Conservation (phyloP, 257 asterid genomes). For the Ilex aquifolium region DNA sequence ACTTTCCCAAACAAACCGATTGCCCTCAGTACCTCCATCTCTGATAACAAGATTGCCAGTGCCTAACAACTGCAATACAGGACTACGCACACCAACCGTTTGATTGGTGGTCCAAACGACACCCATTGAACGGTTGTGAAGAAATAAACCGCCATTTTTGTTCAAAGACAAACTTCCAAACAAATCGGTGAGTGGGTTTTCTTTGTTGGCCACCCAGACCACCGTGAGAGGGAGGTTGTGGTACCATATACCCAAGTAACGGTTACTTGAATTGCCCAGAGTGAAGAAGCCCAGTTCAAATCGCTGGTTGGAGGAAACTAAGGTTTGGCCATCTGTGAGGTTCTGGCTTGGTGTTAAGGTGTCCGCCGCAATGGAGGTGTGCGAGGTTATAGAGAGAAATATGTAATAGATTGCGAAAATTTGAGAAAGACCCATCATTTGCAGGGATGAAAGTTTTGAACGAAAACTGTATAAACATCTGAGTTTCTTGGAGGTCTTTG, state of each 20-base stretch:
- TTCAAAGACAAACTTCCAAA: constrained; percentile 8
- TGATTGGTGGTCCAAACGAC: not conserved
- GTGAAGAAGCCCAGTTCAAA: constrained; percentile 30
- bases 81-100: not conserved
- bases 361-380: constrained; percentile 10
- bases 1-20: not conserved
- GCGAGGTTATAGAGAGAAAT: not conserved
- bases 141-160: constrained; percentile 12
- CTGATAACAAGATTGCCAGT: not conserved
- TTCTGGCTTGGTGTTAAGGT: constrained; percentile 18
- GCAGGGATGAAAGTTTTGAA: too few species aligned
- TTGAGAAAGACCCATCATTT: too few species aligned
- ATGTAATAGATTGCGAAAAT: not conserved
- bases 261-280: not conserved
- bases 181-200: constrained; percentile 1
- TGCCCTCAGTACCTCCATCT: not conserved
- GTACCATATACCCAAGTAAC: constrained; percentile 24
- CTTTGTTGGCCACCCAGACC: constrained; percentile 24
- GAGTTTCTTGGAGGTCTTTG: too few species aligned
- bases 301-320: constrained; percentile 19
- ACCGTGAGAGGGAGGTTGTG: constrained; percentile 2
- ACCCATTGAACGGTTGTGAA: constrained; percentile 2
- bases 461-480: too few species aligned
- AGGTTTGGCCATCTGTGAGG: constrained; percentile 12
- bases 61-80: not conserved